These are phyloP conservation scores for Erigeron canadensis DNA, from an alignment of 129 eudicot species.

Conservation along the genomic window DNA sequence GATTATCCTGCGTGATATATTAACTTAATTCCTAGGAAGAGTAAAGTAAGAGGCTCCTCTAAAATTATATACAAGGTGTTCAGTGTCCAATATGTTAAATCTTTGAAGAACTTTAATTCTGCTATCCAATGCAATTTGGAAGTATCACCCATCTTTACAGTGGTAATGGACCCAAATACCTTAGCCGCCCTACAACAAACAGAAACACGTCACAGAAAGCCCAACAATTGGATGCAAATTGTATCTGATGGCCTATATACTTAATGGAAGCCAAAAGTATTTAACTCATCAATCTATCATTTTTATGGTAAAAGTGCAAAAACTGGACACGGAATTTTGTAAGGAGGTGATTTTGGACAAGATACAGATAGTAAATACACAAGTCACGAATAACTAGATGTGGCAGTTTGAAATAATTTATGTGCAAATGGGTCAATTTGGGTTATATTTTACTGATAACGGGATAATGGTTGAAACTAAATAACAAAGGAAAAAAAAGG, in stretches of 20 bases:
- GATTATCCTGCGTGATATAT: background rate
- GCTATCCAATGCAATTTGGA: background rate
- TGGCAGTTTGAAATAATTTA: background rate
- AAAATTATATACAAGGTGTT: too few species aligned
- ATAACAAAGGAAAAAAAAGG: too few species aligned
- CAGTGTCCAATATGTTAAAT: too few species aligned
- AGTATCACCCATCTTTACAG: background rate
- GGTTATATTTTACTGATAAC: background rate
- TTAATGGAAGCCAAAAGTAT: background rate
- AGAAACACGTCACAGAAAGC: background rate
- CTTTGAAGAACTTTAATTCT: too few species aligned
- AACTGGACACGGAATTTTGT: background rate
- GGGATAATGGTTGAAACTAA: background rate
- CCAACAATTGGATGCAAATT: background rate
- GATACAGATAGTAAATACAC: background rate
- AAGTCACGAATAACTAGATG: background rate
- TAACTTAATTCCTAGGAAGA: background rate
- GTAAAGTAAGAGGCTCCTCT: background rate
- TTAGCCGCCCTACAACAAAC: conserved; percentile 1
- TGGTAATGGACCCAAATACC: background rate
- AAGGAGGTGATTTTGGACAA: background rate
- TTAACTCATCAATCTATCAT: background rate
- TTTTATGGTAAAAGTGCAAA: background rate
- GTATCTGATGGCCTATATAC: too few species aligned
- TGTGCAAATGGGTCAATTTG: background rate